Percentiles rank a stretch among this genome's conserved stretches.
Conservation (phyloP, 805 yeast genomes). For the Vanderwaltozyma yarrowii region DNA sequence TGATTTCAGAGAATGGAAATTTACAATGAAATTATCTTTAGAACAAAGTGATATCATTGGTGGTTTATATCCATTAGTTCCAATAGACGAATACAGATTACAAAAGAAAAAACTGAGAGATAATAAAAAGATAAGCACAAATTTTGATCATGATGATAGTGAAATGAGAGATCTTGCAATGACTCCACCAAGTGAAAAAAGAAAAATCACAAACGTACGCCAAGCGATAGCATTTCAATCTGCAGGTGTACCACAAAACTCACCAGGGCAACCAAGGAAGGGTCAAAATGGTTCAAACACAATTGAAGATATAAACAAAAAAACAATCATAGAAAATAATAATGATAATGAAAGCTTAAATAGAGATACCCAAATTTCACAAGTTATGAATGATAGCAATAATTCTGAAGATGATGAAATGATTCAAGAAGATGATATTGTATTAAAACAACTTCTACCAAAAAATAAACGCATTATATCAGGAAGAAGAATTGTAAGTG, state of each 20-base stretch:
- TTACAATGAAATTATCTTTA: conserved; percentile 73
- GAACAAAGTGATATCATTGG: conserved; percentile 57
- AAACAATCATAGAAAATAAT: conserved; percentile 14
- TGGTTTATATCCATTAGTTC: conserved; percentile 52
- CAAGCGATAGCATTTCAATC: conserved; percentile 12
- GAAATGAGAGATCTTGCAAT: conserved; percentile 16
- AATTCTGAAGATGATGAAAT: conserved; percentile 24
- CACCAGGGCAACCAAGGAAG: conserved; percentile 97
- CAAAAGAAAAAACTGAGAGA: conserved; percentile 33
- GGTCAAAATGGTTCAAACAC: conserved; percentile 26
- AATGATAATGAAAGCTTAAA: conserved; percentile 15
- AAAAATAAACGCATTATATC: conserved; percentile 24
- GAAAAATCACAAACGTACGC: conserved; percentile 3
- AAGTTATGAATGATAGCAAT: conserved; percentile 3
- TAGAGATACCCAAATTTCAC: conserved; percentile 5
- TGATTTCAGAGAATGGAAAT: conserved; percentile 93
- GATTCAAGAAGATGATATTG: conserved; percentile 14
- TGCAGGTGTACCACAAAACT: conserved; percentile 64
- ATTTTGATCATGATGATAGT: conserved; percentile 12
- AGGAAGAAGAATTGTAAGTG: conserved; percentile 27
- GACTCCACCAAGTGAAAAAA: conserved; percentile 27
- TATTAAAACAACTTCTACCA: conserved; percentile 23
- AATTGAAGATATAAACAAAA: conserved; percentile 29
- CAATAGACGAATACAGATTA: conserved; percentile 50
- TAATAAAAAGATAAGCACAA: conserved; percentile 19